Evolutionary conservation across 116 monocot species (phyloP).

Genomic region (Zostera marina): DNA sequence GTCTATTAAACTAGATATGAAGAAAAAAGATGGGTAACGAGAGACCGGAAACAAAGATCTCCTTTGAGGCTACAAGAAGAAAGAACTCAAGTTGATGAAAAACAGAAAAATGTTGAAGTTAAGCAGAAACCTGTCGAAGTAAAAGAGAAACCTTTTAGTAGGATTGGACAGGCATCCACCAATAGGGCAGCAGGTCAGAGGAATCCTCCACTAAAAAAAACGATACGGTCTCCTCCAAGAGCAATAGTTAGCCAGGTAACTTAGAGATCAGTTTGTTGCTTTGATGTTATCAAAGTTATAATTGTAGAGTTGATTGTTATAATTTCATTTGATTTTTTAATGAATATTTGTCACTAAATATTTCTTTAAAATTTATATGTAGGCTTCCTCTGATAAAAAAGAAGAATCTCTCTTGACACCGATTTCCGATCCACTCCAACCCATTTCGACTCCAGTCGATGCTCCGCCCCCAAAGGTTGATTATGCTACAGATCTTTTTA

Average conservation of each 20-base stretch:
- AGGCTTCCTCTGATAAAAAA: conserved; percentile 44
- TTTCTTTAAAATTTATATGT: not conserved
- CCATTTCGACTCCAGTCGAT: conserved; percentile 26
- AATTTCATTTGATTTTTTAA: too few relatives aligned
- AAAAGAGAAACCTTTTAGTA: conserved; percentile 16
- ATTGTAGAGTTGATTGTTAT: too few relatives aligned
- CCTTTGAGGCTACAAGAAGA: conserved; percentile 26
- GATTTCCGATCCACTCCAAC: conserved; percentile 16
- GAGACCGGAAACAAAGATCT: conserved; percentile 21
- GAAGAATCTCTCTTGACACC: conserved; percentile 20
- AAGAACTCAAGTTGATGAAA: not conserved
- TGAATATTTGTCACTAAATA: too few relatives aligned
- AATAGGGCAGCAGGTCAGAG: conserved; percentile 11
- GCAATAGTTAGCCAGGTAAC: conserved; percentile 19
- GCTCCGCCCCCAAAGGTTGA: conserved; percentile 36
- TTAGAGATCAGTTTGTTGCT: not conserved
- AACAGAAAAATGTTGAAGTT: conserved; percentile 1
- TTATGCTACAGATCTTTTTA: conserved; percentile 56
- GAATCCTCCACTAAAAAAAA: conserved; percentile 21
- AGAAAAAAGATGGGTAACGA: conserved; percentile 83
- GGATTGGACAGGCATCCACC: conserved; percentile 4
- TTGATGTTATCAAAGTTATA: too few relatives aligned
- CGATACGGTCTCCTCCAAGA: conserved; percentile 10
- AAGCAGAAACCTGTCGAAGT: conserved; percentile 7
- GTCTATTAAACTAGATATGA: conserved; percentile 44